Conservation (phyloP, 1,284 basidiomycete species). For the Boletellus dicymbophilus region DNA sequence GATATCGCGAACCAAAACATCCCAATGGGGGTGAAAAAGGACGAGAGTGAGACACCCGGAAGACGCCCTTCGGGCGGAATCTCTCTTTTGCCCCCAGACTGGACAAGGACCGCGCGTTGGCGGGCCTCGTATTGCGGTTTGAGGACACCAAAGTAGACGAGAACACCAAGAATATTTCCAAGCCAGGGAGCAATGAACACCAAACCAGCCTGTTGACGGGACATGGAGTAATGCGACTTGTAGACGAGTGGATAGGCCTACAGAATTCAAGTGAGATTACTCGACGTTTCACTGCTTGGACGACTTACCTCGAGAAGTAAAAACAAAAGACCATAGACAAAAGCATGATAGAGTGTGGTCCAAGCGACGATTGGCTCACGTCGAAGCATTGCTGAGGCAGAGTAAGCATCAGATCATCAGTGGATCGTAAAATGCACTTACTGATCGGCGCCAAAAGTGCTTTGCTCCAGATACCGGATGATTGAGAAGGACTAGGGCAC, state of each 20-base stretch:
- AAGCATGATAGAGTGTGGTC: slow-evolving; percentile 28
- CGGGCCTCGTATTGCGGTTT: slow-evolving; percentile 22
- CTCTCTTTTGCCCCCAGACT: slow-evolving; percentile 17
- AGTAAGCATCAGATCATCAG: not conserved
- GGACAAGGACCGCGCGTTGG: slow-evolving; percentile 7
- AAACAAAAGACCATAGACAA: slow-evolving; percentile 27
- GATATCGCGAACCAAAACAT: slow-evolving; percentile 32
- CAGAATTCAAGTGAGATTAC: not conserved
- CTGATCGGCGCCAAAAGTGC: slow-evolving; percentile 23
- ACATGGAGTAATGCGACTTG: slow-evolving; percentile 21
- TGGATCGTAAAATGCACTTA: slow-evolving; percentile 6
- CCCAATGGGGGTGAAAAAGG: slow-evolving; percentile 25
- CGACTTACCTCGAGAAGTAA: slow-evolving; percentile 26
- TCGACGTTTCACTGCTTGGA: not conserved
- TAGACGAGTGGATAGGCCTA: slow-evolving; percentile 30
- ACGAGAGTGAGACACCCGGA: slow-evolving; percentile 23
- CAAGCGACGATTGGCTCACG: slow-evolving; percentile 26
- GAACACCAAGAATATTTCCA: slow-evolving; percentile 27
- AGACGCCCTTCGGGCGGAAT: slow-evolving; percentile 25
- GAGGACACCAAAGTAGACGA: slow-evolving; percentile 23
- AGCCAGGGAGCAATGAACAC: slow-evolving; percentile 26
- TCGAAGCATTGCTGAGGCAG: slow-evolving; percentile 20
- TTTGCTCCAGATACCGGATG: slow-evolving; percentile 17
- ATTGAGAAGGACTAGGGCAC: not conserved
- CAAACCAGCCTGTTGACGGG: slow-evolving; percentile 22